These are phyloP conservation scores for Pythium grandisporangium DNA, from an alignment of 352 stramenopile species.

Conservation along the genomic window DNA sequence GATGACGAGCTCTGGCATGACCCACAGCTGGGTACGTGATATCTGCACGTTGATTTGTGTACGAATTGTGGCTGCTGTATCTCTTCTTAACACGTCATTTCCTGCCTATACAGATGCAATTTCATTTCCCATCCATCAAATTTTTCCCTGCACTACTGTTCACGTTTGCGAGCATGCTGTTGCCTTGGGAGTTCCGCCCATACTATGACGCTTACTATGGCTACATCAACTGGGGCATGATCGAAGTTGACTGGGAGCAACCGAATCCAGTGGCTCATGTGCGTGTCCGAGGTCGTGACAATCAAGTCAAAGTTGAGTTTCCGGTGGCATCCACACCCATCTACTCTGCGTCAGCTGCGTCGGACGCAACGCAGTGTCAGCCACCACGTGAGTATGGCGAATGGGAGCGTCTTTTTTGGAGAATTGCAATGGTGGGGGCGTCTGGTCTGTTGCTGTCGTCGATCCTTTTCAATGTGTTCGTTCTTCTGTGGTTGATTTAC, in stretches of 20 bases:
- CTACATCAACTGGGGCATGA: slow-evolving; percentile 89
- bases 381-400: slow-evolving; percentile 27
- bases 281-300: slow-evolving; percentile 41
- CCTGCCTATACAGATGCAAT: slow-evolving; percentile 53
- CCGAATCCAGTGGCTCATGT: slow-evolving; percentile 46
- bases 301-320: slow-evolving; percentile 62
- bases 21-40: slow-evolving; percentile 83
- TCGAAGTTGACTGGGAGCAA: slow-evolving; percentile 86
- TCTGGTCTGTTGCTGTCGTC: slow-evolving; percentile 35
- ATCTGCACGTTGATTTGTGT: too few relatives aligned
- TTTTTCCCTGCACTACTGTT: slow-evolving; percentile 52
- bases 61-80: too few relatives aligned
- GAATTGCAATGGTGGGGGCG: slow-evolving; percentile 20
- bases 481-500: slow-evolving; percentile 56
- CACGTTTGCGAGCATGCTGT: slow-evolving; percentile 58
- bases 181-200: slow-evolving; percentile 76
- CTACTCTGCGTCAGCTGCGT: slow-evolving; percentile 23
- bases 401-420: slow-evolving; percentile 28
- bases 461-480: slow-evolving; percentile 35
- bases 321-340: slow-evolving; percentile 33
- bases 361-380: slow-evolving; percentile 37
- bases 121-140: slow-evolving; percentile 40
- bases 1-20: slow-evolving; percentile 91
- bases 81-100: too few relatives aligned
- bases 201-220: slow-evolving; percentile 65